Percentiles rank a stretch among this genome's conserved stretches.
Evolutionary conservation across 257 asterid species (phyloP).

Genomic region (Solanum pinnatisectum): DNA sequence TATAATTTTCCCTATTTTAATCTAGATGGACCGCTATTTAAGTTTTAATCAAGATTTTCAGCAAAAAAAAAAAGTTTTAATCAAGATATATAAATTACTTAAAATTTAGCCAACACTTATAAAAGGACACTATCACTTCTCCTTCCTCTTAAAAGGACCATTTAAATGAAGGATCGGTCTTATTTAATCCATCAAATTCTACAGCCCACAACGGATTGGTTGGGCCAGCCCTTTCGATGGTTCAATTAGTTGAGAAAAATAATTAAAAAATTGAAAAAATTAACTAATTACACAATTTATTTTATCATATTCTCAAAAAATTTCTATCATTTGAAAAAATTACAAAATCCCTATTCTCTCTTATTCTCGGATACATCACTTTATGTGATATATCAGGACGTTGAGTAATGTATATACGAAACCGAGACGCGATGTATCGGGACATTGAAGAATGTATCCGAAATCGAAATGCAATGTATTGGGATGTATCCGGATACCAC

Average conservation of each 20-base stretch:
- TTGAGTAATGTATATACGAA: no score
- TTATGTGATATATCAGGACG: background rate
- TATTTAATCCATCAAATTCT: background rate
- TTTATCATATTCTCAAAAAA: no score
- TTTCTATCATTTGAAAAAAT: background rate
- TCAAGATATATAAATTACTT: background rate
- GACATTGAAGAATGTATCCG: no score
- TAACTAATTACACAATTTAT: background rate
- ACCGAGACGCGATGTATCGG: no score
- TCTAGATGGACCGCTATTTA: background rate
- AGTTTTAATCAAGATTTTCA: background rate
- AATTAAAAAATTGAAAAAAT: background rate
- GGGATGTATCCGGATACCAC: accelerated
- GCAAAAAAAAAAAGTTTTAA: no score
- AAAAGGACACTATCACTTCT: background rate
- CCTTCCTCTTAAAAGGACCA: background rate
- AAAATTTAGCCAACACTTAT: background rate
- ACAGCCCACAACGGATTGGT: background rate
- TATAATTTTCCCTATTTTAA: background rate
- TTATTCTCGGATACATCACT: background rate
- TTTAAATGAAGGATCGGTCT: background rate
- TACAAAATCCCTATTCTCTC: background rate
- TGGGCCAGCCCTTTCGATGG: background rate
- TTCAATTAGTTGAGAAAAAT: background rate
- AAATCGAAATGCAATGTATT: no score